Evolutionary conservation across 306 rosid genomes (phyloP).

Genomic region (Cyamopsis tetragonoloba): DNA sequence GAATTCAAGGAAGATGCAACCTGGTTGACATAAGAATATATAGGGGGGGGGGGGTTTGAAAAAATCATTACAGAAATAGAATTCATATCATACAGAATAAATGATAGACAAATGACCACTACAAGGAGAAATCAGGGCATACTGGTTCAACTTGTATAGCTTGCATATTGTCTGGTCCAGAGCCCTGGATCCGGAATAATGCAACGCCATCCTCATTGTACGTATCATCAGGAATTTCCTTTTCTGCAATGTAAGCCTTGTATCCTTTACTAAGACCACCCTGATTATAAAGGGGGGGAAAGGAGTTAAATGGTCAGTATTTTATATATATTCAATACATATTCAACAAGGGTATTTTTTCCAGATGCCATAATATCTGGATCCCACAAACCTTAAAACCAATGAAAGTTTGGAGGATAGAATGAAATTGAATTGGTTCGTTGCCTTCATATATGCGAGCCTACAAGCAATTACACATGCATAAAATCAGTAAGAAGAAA

Average conservation of each 20-base stretch:
- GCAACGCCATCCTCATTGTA: conserved; percentile 76
- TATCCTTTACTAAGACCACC: conserved; percentile 85
- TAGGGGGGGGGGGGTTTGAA: no score
- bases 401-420: conserved; percentile 68
- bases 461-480: conserved; percentile 35
- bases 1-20: conserved; percentile 88
- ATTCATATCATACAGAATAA: conserved; percentile 4
- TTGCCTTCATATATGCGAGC: conserved; percentile 76
- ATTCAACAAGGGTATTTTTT: neutral
- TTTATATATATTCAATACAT: neutral
- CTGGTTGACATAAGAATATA: conserved; percentile 34
- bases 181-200: conserved; percentile 82
- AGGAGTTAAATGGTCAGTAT: conserved; percentile 15
- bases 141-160: conserved; percentile 91
- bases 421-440: conserved; percentile 71
- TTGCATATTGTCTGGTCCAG: conserved; percentile 96
- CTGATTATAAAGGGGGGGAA: conserved; percentile 24
- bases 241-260: conserved; percentile 50
- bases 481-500: conserved; percentile 32
- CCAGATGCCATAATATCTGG: neutral
- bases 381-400: conserved; percentile 64
- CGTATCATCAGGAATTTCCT: conserved; percentile 70
- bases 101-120: neutral
- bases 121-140: conserved; percentile 16
- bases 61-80: neutral